A percentile compares a stretch with the other conserved stretches of the same genome.
phyloP scores from a whole-genome alignment of 805 yeast genomes.

The Hanseniaspora hatyaiensis region DNA sequence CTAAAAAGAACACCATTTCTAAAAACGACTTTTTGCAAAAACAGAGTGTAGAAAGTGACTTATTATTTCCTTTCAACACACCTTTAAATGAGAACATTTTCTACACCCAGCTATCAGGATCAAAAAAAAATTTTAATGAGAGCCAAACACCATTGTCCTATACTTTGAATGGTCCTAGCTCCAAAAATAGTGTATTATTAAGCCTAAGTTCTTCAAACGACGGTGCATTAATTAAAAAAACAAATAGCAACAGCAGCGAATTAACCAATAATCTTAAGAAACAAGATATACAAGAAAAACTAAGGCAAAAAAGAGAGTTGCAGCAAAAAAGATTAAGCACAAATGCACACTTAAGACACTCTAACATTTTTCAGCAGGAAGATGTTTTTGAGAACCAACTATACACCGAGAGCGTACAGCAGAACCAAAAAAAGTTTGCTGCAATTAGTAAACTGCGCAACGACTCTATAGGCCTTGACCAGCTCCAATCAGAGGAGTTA shows the following conservation, averaged over 20 bases:
- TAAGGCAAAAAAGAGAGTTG: slow-evolving; percentile 3
- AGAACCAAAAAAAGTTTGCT: neutral
- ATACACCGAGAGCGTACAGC: slow-evolving; percentile 13
- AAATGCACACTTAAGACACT: neutral
- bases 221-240: neutral
- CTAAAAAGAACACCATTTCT: too few relatives aligned
- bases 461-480: neutral
- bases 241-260: neutral
- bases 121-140: neutral
- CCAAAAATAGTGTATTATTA: neutral
- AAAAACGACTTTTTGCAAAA: neutral
- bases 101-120: neutral
- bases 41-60: slow-evolving; percentile 13
- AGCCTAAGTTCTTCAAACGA: neutral
- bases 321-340: slow-evolving; percentile 21
- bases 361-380: slow-evolving; percentile 3
- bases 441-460: neutral
- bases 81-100: slow-evolving; percentile 5
- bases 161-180: neutral
- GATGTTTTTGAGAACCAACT: slow-evolving; percentile 9
- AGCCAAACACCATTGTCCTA: neutral
- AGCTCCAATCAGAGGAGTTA: neutral
- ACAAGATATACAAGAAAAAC: neutral
- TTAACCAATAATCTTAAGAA: neutral
- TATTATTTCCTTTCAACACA: slow-evolving; percentile 11